These are phyloP conservation scores for Neurospora sp. DNA, from an alignment of 495 filamentous ascomycete genomes.

Conservation along the genomic window DNA sequence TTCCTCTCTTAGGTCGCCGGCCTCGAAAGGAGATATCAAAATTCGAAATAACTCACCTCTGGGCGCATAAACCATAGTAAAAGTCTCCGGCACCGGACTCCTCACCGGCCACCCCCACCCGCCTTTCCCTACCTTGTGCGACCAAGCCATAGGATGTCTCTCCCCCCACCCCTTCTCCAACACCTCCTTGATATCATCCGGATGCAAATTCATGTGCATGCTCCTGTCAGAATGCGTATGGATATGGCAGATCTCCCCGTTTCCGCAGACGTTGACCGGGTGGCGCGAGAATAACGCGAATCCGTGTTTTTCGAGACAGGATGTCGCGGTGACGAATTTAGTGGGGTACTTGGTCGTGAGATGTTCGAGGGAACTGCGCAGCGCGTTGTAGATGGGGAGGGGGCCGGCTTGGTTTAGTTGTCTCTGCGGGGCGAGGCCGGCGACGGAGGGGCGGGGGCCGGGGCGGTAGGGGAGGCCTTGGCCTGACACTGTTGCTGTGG, in stretches of 20 bases:
- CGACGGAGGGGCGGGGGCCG: slow-evolving; percentile 53
- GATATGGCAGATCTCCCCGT: slow-evolving; percentile 72
- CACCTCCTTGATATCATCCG: slow-evolving; percentile 66
- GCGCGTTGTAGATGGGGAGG: slow-evolving; percentile 37
- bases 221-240: slow-evolving; percentile 60
- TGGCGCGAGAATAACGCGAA: slow-evolving; percentile 57
- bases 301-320: slow-evolving; percentile 73
- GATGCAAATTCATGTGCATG: slow-evolving; percentile 68
- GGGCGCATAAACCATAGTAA: slow-evolving; percentile 79
- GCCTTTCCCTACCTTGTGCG: background rate
- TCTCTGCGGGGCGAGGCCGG: slow-evolving; percentile 71
- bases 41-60: slow-evolving; percentile 38
- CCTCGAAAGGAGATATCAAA: too few relatives aligned
- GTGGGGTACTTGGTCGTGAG: slow-evolving; percentile 39
- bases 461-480: slow-evolving; percentile 44
- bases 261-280: slow-evolving; percentile 52
- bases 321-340: slow-evolving; percentile 50
- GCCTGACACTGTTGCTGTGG: too few relatives aligned
- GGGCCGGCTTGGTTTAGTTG: slow-evolving; percentile 58
- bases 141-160: slow-evolving; percentile 69
- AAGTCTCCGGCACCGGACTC: slow-evolving; percentile 55
- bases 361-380: slow-evolving; percentile 39
- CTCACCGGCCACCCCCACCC: slow-evolving; percentile 18
- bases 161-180: slow-evolving; percentile 82
- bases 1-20: too few relatives aligned